Evolutionary conservation across 352 stramenopile species (phyloP).

Genomic region (Halophytophthora polymorphica): DNA sequence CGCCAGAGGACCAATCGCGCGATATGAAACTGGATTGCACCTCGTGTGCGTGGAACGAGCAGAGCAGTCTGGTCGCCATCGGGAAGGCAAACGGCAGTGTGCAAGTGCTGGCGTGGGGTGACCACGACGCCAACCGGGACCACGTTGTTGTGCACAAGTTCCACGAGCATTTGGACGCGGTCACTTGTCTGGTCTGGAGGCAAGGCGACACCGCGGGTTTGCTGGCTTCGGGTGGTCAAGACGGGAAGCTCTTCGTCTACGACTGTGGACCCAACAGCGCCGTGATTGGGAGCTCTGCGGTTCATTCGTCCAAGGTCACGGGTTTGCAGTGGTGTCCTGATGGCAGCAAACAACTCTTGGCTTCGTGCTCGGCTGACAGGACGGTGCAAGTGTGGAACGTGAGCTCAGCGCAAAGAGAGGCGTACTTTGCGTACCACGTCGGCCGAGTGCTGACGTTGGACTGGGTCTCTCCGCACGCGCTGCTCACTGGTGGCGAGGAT

Average conservation of each 20-base stretch:
- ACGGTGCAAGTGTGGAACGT: conserved; percentile 57
- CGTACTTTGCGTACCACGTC: conserved; percentile 42
- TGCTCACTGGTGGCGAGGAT: conserved; percentile 67
- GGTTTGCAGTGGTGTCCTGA: conserved; percentile 37
- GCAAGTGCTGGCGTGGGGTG: conserved; percentile 22
- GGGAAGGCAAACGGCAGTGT: conserved; percentile 45
- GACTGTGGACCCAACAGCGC: conserved; percentile 5
- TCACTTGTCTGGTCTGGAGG: conserved; percentile 46
- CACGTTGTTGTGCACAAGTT: conserved; percentile 13
- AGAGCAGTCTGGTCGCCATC: conserved; percentile 29
- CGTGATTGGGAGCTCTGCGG: conserved; percentile 23
- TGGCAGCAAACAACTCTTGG: conserved; percentile 20
- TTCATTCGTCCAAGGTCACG: conserved; percentile 45
- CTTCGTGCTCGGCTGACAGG: conserved; percentile 53
- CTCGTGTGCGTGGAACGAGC: conserved; percentile 27
- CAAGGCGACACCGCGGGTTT: conserved; percentile 8
- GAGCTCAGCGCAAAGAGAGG: conserved; percentile 11
- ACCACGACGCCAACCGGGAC: not conserved
- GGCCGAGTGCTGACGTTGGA: conserved; percentile 53
- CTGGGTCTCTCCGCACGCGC: conserved; percentile 39
- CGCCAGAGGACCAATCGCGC: conserved; percentile 21
- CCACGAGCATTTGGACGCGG: conserved; percentile 53
- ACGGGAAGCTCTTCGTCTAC: conserved; percentile 61
- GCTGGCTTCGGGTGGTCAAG: conserved; percentile 43
- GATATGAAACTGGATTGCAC: conserved; percentile 17